Evolutionary conservation across 129 eudicot genomes (phyloP).

Genomic region (Flaveria ramosissima): DNA sequence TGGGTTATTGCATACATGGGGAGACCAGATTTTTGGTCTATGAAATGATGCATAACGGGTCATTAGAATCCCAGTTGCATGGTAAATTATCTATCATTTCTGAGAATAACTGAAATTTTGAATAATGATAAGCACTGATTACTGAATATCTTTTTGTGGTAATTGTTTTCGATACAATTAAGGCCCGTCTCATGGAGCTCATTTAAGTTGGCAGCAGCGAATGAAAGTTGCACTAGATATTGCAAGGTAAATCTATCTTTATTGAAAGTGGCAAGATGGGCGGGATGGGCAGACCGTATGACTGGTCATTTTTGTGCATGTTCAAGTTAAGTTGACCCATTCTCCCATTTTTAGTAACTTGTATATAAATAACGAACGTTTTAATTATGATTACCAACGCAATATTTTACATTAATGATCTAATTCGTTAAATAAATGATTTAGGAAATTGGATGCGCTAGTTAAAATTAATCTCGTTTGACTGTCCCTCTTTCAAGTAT

Average conservation of each 20-base stretch:
- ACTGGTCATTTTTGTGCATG: too few relatives aligned
- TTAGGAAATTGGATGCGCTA: background rate
- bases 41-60: constrained; percentile 90
- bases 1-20: constrained; percentile 81
- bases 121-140: background rate
- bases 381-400: too few relatives aligned
- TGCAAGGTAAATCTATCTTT: constrained; percentile 59
- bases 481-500: background rate
- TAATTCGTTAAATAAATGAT: background rate
- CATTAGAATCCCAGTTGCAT: constrained; percentile 79
- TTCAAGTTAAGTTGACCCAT: too few relatives aligned
- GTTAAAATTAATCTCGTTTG: too few relatives aligned
- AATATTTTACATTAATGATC: too few relatives aligned
- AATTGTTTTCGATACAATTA: constrained; percentile 5
- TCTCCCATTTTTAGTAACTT: too few relatives aligned
- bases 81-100: constrained; percentile 49
- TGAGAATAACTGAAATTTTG: background rate
- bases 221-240: constrained; percentile 90
- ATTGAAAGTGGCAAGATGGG: background rate
- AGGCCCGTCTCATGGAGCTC: constrained; percentile 74
- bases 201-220: constrained; percentile 76
- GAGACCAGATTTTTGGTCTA: constrained; percentile 73
- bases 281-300: too few relatives aligned
- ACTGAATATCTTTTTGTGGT: background rate
- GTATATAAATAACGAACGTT: too few relatives aligned